These are phyloP conservation scores for Globisporangium radiosum DNA, from an alignment of 352 stramenopile species.

Conservation along the genomic window DNA sequence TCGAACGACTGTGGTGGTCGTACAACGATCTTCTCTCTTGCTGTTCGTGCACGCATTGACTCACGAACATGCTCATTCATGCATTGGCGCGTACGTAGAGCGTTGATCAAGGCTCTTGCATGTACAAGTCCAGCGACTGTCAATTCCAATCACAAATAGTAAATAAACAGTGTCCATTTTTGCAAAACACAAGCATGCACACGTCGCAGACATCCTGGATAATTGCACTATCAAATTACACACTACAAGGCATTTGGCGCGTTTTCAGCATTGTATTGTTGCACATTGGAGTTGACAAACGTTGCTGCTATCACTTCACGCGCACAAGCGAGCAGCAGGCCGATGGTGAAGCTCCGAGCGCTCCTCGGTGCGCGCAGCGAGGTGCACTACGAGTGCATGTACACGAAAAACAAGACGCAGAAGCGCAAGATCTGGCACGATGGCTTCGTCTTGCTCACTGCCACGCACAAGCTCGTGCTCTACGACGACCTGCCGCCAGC, in stretches of 20 bases:
- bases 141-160: neutral
- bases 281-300: neutral
- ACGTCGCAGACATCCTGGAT: neutral
- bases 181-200: neutral
- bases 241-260: too few species aligned
- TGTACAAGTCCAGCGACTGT: neutral
- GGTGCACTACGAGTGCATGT: conserved; percentile 72
- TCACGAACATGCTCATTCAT: too few species aligned
- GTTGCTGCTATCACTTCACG: neutral
- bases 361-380: conserved; percentile 42
- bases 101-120: neutral
- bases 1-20: too few species aligned
- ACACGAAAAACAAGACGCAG: conserved; percentile 86
- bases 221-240: neutral
- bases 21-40: too few species aligned
- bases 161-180: neutral
- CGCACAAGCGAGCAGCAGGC: too few species aligned
- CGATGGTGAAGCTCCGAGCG: conserved; percentile 50
- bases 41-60: too few species aligned
- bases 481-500: conserved; percentile 41
- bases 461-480: conserved; percentile 50
- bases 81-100: too few species aligned
- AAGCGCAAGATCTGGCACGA: conserved; percentile 82
- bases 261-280: too few species aligned
- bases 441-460: conserved; percentile 52